Base-by-base conservation (phyloP, 2,329 filamentous ascomycete genomes). In the Diplodia seriata region DNA sequence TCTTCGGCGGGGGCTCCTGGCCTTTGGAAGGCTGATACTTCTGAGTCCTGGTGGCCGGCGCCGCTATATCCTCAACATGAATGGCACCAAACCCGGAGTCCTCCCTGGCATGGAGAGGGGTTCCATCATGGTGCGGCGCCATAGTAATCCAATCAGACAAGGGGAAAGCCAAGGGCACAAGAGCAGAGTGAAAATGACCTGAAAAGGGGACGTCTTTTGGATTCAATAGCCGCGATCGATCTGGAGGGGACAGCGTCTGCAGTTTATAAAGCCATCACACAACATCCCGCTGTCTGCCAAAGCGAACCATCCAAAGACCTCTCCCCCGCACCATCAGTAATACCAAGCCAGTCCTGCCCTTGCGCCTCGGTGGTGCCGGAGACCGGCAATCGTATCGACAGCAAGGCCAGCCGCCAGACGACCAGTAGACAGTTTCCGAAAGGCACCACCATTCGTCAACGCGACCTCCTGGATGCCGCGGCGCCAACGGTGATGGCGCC, bases 41-140 rank as follows among this genome's bases (percentile, higher is more conserved):
- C 31, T 51, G 29, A 29, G 47, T 51, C 59, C 50, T 63, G 23
- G 43, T 36, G 20, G 43, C 29, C 11, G 47, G 59, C 5, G 59
- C 29, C 6, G 59, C 43, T 38, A 63, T 50, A 38, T 63, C 47
- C 47, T 63, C 59, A 18, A 63, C 12, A 12, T 63, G 59, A 51
- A 63, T 23, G n/a, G 47, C 59, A 9, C 59, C 59, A 29, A 63
- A 51, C 4, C 59, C 59, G 29, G 59, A 63, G 47, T 63, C 59
- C n/a, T 47, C 43, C 20, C 59, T 63, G n/a, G n/a, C 15, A 12
- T 63, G 59, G 3, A 31, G 59, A 18, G 59, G 50, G 43, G 59
- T 23, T 15, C 18, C 59, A 33, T 49, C 59, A 29, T 51, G 59
- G 5, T 31, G 26, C 12, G 47, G 29, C 43, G 59, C 43, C 59